phyloP scores from a whole-genome alignment of 2,329 filamentous ascomycete species.

The Cytospora piceae region DNA sequence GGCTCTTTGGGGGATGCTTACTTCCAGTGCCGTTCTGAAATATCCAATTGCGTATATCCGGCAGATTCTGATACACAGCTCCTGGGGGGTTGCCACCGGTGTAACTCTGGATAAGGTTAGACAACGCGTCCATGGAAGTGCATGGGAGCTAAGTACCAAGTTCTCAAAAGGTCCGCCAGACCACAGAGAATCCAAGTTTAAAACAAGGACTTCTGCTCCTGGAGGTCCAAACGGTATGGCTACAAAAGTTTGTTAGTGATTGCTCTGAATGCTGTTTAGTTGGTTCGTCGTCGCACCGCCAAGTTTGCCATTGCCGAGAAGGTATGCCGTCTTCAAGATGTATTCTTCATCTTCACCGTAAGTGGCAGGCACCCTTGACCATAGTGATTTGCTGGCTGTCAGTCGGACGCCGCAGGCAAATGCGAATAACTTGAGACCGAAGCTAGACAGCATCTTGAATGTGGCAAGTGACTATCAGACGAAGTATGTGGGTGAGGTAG shows the following conservation, averaged over 20 bases:
- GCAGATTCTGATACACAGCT: constrained; percentile 41
- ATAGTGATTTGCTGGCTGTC: constrained; percentile 15
- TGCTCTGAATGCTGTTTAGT: not conserved
- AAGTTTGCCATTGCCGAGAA: constrained; percentile 53
- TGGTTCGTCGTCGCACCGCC: constrained; percentile 39
- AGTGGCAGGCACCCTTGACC: constrained; percentile 25
- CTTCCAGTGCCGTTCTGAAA: constrained; percentile 55
- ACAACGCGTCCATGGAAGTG: constrained; percentile 21
- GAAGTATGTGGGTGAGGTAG: too few relatives aligned
- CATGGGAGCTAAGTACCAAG: constrained; percentile 11
- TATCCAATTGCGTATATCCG: constrained; percentile 50
- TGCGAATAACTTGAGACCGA: not conserved
- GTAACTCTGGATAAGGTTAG: constrained; percentile 40
- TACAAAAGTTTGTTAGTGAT: constrained; percentile 16
- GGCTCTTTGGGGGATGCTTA: constrained; percentile 29
- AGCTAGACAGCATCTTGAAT: not conserved
- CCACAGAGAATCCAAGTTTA: constrained; percentile 56
- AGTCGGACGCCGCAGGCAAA: not conserved
- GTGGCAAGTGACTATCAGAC: too few relatives aligned
- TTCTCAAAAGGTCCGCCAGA: constrained; percentile 53
- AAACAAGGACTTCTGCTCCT: constrained; percentile 45
- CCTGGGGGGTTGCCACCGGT: constrained; percentile 50
- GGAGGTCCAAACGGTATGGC: constrained; percentile 49
- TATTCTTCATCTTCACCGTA: constrained; percentile 24
- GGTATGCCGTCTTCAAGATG: constrained; percentile 45